A percentile compares a stretch with the other conserved stretches of the same genome.
Conservation (phyloP, 441 rosid genomes). For the Lepidium campestre region DNA sequence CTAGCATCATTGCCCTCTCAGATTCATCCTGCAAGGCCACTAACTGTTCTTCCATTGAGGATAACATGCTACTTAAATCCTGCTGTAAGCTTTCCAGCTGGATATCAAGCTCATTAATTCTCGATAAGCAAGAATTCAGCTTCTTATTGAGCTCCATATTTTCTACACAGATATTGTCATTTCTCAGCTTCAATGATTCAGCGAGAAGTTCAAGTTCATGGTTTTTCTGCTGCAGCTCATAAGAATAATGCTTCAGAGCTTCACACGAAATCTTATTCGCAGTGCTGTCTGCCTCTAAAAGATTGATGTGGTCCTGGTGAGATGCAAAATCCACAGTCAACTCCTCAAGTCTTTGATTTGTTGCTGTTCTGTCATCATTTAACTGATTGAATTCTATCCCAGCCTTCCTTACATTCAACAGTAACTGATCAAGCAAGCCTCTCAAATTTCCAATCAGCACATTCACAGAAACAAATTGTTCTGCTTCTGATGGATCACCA, state of each 20-base stretch:
- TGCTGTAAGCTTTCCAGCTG: conserved; percentile 53
- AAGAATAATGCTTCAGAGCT: conserved; percentile 50
- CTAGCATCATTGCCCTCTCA: conserved; percentile 47
- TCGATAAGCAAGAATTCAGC: conserved; percentile 36
- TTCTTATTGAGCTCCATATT: conserved; percentile 49
- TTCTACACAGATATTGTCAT: conserved; percentile 39
- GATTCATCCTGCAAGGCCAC: conserved; percentile 54
- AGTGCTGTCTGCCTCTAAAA: conserved; percentile 53
- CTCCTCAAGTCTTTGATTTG: conserved; percentile 37
- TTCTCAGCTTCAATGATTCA: conserved; percentile 46
- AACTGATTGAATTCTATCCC: conserved; percentile 36
- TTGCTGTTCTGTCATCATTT: conserved; percentile 37
- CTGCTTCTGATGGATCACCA: conserved; percentile 38
- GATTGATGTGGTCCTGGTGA: conserved; percentile 43
- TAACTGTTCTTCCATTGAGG: conserved; percentile 44
- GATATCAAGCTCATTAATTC: conserved; percentile 47
- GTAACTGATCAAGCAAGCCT: conserved; percentile 52
- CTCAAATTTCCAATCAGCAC: conserved; percentile 50
- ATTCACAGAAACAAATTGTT: conserved; percentile 40
- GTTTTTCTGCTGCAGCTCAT: conserved; percentile 38
- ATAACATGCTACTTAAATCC: conserved; percentile 43
- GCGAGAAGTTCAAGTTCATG: conserved; percentile 44
- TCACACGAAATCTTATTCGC: conserved; percentile 64
- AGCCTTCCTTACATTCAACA: conserved; percentile 47
- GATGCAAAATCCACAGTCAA: conserved; percentile 44